phyloP scores from a whole-genome alignment of 2,329 filamentous ascomycete species.

The Diaporthe batatas region DNA sequence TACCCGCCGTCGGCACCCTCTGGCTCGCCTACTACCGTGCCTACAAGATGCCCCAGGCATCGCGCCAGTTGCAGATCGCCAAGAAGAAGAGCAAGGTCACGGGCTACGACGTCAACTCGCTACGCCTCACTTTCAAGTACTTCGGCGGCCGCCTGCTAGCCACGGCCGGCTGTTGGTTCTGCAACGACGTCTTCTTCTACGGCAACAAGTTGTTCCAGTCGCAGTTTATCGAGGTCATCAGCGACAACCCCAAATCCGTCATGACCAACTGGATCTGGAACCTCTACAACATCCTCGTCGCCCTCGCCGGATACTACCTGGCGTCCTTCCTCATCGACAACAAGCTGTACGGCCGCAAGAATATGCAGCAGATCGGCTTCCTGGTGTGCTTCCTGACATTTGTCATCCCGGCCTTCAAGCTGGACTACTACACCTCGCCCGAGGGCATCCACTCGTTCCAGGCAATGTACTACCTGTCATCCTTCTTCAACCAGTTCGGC shows the following conservation, averaged over 20 bases:
- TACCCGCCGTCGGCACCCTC: constrained; percentile 89
- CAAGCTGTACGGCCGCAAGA: constrained; percentile 95
- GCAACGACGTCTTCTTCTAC: constrained; percentile 99
- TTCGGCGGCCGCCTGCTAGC: constrained; percentile 90
- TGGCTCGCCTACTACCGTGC: constrained; percentile 97
- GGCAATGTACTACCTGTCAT: constrained; percentile 97
- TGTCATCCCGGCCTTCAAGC: constrained; percentile 90
- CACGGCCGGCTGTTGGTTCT: constrained; percentile 91
- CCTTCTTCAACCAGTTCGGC: constrained; percentile 99
- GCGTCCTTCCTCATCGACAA: constrained; percentile 93
- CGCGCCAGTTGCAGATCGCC: constrained; percentile 82
- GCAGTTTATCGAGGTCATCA: constrained; percentile 89
- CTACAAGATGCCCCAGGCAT: constrained; percentile 92
- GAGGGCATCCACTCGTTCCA: constrained; percentile 89
- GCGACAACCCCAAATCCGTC: constrained; percentile 75
- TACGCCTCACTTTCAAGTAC: constrained; percentile 82
- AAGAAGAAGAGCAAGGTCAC: constrained; percentile 92
- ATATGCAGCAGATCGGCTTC: constrained; percentile 97
- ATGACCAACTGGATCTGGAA: constrained; percentile 94
- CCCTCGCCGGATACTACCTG: constrained; percentile 88
- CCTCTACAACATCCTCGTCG: constrained; percentile 89
- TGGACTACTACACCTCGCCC: constrained; percentile 81
- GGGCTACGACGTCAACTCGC: constrained; percentile 89
- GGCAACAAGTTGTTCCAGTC: constrained; percentile 98
- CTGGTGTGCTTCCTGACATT: constrained; percentile 94